Conservation (phyloP, 139 green algal genomes). For the Medakamo hakoo region DNA sequence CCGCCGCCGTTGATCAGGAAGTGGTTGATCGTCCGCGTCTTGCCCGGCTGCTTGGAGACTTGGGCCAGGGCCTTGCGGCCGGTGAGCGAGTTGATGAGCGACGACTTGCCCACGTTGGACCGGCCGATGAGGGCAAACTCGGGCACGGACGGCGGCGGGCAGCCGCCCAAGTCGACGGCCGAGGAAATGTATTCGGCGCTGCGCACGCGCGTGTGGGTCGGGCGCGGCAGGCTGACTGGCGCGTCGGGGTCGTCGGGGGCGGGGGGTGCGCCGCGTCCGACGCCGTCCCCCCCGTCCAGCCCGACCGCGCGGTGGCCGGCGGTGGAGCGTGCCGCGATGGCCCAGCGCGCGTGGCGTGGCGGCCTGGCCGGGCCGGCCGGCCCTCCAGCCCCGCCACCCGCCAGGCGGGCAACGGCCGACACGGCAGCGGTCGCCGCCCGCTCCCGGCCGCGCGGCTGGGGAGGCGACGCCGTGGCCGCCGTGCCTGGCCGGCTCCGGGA, state of each 20-base stretch:
- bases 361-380: too few relatives aligned
- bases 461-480: too few relatives aligned
- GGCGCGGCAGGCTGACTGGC: conserved; percentile 9
- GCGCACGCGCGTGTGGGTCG: conserved; percentile 11
- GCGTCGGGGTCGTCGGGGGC: neutral
- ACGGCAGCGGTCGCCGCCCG: too few relatives aligned
- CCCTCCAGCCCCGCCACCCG: too few relatives aligned
- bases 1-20: conserved; percentile 84
- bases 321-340: too few relatives aligned
- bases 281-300: too few relatives aligned
- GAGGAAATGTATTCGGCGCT: conserved; percentile 53
- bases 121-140: conserved; percentile 94
- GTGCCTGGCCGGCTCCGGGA: too few relatives aligned
- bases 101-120: conserved; percentile 95
- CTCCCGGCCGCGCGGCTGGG: too few relatives aligned
- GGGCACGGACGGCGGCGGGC: conserved; percentile 41
- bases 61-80: conserved; percentile 49
- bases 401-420: too few relatives aligned
- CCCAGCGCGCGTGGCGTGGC: too few relatives aligned
- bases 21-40: conserved; percentile 92
- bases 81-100: conserved; percentile 90
- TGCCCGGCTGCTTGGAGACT: conserved; percentile 88
- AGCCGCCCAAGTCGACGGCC: conserved; percentile 39
- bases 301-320: too few relatives aligned
- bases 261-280: too few relatives aligned